These are phyloP conservation scores for Insectozyma bohioensis DNA, from an alignment of 1,139 yeast species.

Conservation along the genomic window DNA sequence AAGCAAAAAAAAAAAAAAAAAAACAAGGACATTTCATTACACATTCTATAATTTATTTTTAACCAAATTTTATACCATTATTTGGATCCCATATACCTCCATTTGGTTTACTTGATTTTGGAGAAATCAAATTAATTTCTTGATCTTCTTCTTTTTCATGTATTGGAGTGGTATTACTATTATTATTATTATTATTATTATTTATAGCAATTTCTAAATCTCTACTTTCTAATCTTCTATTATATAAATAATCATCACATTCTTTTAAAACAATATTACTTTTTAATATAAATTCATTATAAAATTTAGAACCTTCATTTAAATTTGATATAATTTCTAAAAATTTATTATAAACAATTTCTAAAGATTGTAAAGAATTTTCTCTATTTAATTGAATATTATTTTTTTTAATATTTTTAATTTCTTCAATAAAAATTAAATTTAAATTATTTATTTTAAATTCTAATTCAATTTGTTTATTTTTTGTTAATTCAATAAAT, in stretches of 20 bases:
- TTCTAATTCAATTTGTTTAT: constrained; percentile 45
- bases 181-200: constrained; percentile 1
- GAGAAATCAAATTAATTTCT: constrained; percentile 10
- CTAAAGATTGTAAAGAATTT: constrained; percentile 52
- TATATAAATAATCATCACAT: constrained; percentile 54
- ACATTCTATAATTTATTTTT: too few relatives aligned
- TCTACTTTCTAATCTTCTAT: constrained; percentile 52
- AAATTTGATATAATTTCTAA: constrained; percentile 59
- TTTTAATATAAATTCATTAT: constrained; percentile 57
- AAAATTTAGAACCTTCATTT: constrained; percentile 70
- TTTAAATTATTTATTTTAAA: constrained; percentile 42
- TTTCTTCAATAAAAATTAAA: constrained; percentile 29
- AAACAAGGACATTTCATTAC: too few relatives aligned
- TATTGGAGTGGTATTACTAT: not conserved
- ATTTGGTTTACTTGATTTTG: constrained; percentile 16
- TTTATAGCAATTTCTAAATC: constrained; percentile 13
- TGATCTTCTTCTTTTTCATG: constrained; percentile 1
- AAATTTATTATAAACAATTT: constrained; percentile 52
- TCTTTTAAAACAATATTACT: constrained; percentile 47
- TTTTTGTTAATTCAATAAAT: constrained; percentile 36
- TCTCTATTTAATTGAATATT: constrained; percentile 36
- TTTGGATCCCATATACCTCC: constrained; percentile 31
- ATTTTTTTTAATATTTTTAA: constrained; percentile 20
- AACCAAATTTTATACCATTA: constrained; percentile 30
- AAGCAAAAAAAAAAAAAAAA: too few relatives aligned